A percentile compares a stretch with the other conserved stretches of the same genome.
Conservation (phyloP, 140 eudicot genomes). For the Stevia rebaudiana region DNA sequence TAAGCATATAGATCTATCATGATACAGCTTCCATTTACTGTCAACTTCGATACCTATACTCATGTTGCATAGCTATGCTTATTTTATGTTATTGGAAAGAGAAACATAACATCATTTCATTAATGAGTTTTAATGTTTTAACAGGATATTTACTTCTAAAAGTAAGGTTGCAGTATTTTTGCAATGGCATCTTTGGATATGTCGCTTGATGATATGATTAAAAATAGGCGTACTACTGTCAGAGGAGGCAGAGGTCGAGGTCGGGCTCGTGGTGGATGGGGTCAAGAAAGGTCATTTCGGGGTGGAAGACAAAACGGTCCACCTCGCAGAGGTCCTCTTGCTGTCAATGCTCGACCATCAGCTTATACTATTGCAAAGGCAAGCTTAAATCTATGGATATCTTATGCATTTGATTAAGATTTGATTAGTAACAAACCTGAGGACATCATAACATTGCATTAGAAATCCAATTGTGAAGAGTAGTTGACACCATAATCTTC, state of each 20-base stretch:
- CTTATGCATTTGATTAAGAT: slow-evolving; percentile 50
- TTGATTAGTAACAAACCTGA: slow-evolving; percentile 34
- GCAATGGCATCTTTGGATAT: slow-evolving; percentile 66
- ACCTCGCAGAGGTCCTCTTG: slow-evolving; percentile 58
- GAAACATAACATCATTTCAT: neutral
- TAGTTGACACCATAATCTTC: slow-evolving; percentile 29
- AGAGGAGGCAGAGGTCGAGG: slow-evolving; percentile 45
- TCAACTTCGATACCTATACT: neutral
- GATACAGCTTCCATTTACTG: neutral
- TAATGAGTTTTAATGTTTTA: slow-evolving; percentile 12
- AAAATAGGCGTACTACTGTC: slow-evolving; percentile 48
- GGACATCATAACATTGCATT: slow-evolving; percentile 33
- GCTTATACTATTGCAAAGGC: slow-evolving; percentile 83
- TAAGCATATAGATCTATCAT: neutral
- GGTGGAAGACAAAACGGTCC: slow-evolving; percentile 43
- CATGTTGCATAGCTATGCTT: neutral
- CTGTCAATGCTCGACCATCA: slow-evolving; percentile 64
- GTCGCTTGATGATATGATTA: slow-evolving; percentile 71
- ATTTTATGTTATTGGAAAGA: neutral
- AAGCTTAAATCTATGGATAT: slow-evolving; percentile 70
- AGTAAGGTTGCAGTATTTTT: slow-evolving; percentile 5
- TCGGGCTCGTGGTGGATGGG: slow-evolving; percentile 60
- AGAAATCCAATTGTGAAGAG: slow-evolving; percentile 26
- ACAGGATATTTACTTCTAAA: slow-evolving; percentile 19
- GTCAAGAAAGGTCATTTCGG: slow-evolving; percentile 14